Evolutionary conservation across 345 rosid species (phyloP).

Genomic region (Barbarea vulgaris): DNA sequence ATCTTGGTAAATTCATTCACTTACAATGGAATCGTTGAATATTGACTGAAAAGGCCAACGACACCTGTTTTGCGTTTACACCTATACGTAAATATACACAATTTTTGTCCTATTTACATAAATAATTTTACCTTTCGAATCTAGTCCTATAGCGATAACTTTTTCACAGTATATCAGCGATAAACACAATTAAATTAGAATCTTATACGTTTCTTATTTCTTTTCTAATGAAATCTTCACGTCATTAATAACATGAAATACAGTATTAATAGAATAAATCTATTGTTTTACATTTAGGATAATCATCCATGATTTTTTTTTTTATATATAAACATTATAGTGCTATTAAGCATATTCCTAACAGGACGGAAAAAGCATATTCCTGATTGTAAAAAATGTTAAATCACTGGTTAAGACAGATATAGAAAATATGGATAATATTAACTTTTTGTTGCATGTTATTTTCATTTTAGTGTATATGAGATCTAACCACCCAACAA

Average conservation of each 20-base stretch:
- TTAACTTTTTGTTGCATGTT: background rate
- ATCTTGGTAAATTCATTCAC: constrained; percentile 11
- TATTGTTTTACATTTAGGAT: background rate
- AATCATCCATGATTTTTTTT: background rate
- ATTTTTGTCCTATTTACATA: background rate
- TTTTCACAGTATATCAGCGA: background rate
- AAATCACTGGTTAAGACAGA: background rate
- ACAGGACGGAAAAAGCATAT: constrained; percentile 12
- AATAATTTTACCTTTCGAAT: background rate
- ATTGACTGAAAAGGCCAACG: background rate
- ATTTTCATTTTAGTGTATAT: background rate
- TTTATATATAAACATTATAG: background rate
- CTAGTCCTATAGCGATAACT: background rate
- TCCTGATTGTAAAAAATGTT: constrained; percentile 10
- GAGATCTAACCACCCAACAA: constrained; percentile 41
- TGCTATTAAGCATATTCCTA: constrained; percentile 20
- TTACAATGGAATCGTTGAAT: background rate
- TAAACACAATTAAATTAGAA: background rate
- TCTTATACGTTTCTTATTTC: background rate
- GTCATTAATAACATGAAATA: background rate
- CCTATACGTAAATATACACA: background rate
- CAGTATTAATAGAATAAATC: background rate
- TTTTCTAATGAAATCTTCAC: background rate
- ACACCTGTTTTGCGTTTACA: background rate
- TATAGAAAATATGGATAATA: background rate